Evolutionary conservation across 1,284 basidiomycete species (phyloP), one percentile per base, ranked within the genome.

Genomic region (Ceratobasidium theobromae): DNA sequence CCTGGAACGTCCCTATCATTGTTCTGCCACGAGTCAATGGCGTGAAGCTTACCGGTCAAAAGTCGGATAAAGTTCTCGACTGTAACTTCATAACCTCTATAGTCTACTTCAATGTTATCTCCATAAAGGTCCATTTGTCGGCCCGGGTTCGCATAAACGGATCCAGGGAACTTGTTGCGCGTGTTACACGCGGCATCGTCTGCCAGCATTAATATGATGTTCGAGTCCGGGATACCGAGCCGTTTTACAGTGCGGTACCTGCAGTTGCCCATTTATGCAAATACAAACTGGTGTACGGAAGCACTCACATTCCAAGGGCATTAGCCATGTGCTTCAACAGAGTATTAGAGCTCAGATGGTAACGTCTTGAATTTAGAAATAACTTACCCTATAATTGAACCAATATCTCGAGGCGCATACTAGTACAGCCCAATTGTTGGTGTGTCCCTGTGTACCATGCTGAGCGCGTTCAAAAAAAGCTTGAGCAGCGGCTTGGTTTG

Each of bases 211-310:
- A 99, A 86, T 75, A 99, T 97, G 75, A 99, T 98, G 74, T 99
- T 95, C 14, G 91, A 93, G 78, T 99, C 96, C 2, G 96, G 96
- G 58, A 99, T 97, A 4, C 96, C 97, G 5, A 99, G 86, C 1
- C 95, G 88, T 76, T 99, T 99, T 58, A 99, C 94, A 1, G 95
- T 98, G 60, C 97, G 91, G 75, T 99, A 99, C 90, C 91, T 93
- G 68, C 8, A 3, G 16, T 32, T n/a, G n/a, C 41, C 32, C 21
- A 30, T 40, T 28, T 21, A 40, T 8, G 25, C 30, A 38, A 53
- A 51, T 27, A 48, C 28, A 41, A 28, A 41, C n/a, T 21, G 2
- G 30, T 28, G 35, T 27, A 23, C 4, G 28, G 12, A 41, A 70
- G 1, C 16, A 67, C 83, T 72, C 73, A 92, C 95, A 99, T 98